phyloP scores from a whole-genome alignment of 495 filamentous ascomycete species.

The Podospora anserina region DNA sequence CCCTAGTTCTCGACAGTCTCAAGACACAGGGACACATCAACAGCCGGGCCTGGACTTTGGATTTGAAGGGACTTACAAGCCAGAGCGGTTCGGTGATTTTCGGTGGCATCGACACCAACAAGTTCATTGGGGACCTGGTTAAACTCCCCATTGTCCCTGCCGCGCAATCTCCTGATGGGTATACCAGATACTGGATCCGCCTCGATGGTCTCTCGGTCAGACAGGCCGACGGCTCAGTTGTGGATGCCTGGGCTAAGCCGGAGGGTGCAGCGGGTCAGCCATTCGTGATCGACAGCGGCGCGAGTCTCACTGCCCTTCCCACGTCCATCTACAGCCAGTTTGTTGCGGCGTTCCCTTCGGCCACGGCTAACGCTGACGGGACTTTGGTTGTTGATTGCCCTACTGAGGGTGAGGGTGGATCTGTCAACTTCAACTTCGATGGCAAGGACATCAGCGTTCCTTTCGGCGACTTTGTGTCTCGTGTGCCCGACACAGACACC shows the following conservation, averaged over 20 bases:
- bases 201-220: conserved; percentile 23
- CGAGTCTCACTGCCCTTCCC: conserved; percentile 24
- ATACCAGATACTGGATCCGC: conserved; percentile 20
- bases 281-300: conserved; percentile 28
- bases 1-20: conserved; percentile 63
- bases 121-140: conserved; percentile 68
- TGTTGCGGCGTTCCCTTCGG: conserved; percentile 41
- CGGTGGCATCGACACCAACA: conserved; percentile 83
- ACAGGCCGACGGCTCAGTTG: conserved; percentile 19
- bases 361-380: conserved; percentile 44
- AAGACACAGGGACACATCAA: conserved; percentile 58
- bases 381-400: conserved; percentile 61
- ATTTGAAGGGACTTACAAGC: conserved; percentile 42
- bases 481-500: conserved; percentile 16
- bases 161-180: conserved; percentile 21
- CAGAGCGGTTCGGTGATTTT: conserved; percentile 65
- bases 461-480: conserved; percentile 65
- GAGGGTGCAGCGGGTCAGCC: conserved; percentile 14
- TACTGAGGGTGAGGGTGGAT: conserved; percentile 49
- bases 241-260: conserved; percentile 13
- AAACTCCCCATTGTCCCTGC: conserved; percentile 38
- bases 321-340: conserved; percentile 26
- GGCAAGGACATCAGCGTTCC: conserved; percentile 49
- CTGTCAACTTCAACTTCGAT: conserved; percentile 59
- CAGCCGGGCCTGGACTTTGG: conserved; percentile 68